Evolutionary conservation across 202 grass and related monocot species (phyloP).

Genomic region (Schoenoplectus tabernaemontani): DNA sequence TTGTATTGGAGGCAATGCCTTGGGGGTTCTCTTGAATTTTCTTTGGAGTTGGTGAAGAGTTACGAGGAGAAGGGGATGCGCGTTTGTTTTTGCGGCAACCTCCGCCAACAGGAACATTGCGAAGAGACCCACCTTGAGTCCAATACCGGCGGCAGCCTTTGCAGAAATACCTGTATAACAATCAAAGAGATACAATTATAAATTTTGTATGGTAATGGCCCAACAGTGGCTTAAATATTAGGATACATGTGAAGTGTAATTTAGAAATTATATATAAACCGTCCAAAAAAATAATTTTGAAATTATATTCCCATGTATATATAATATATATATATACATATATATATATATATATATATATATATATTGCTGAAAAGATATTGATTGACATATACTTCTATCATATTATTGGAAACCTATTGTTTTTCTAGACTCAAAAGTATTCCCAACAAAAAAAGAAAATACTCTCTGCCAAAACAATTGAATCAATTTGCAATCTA

Average conservation of each 20-base stretch:
- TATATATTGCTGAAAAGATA: neutral
- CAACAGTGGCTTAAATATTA: neutral
- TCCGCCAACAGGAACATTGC: constrained; percentile 35
- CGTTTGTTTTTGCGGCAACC: constrained; percentile 34
- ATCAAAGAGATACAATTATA: neutral
- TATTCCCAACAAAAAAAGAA: neutral
- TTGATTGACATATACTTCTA: neutral
- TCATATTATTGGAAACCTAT: neutral
- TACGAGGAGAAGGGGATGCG: constrained; percentile 16
- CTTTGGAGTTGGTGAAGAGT: constrained; percentile 11
- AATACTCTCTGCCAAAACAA: neutral
- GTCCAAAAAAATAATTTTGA: neutral
- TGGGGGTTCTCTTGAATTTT: constrained; percentile 20
- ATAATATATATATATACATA: no score
- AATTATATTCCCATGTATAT: neutral
- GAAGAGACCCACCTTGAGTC: constrained; percentile 39
- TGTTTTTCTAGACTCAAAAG: neutral
- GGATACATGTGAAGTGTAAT: neutral
- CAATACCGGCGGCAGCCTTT: constrained; percentile 36
- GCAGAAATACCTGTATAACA: constrained; percentile 18
- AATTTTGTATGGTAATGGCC: neutral
- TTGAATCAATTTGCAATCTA: neutral
- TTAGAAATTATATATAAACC: neutral
- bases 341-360: no score
- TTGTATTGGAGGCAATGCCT: neutral